Percentiles rank a stretch among this genome's conserved stretches.
Conservation (phyloP, 352 stramenopile genomes). For the Thalassiosira mediterranea region DNA sequence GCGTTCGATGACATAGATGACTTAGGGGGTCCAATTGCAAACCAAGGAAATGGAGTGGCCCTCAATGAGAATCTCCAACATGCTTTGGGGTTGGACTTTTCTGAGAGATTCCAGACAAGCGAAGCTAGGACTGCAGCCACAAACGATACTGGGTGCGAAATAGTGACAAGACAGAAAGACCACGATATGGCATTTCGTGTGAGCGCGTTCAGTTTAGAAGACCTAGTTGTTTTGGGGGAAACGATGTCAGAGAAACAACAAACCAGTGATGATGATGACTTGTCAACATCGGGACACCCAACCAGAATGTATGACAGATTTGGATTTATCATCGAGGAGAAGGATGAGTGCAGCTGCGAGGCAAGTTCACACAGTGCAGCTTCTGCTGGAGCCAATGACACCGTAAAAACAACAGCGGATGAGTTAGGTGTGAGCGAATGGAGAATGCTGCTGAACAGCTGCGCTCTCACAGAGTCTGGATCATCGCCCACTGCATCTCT, state of each 20-base stretch:
- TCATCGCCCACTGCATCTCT: conserved; percentile 3
- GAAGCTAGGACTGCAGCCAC: not conserved
- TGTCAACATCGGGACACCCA: conserved; percentile 1
- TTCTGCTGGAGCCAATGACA: not conserved
- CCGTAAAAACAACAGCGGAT: not conserved
- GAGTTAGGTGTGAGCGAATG: conserved; percentile 1
- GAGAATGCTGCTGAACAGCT: conserved; percentile 13
- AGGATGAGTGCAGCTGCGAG: not conserved
- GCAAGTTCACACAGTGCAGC: not conserved
- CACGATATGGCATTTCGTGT: not conserved
- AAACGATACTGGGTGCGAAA: not conserved
- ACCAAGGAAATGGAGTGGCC: not conserved
- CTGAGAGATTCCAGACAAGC: not conserved
- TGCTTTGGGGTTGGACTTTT: not conserved
- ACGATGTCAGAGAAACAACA: not conserved
- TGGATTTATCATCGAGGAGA: conserved; percentile 24
- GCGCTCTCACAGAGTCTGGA: conserved; percentile 2
- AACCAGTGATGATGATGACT: conserved; percentile 20
- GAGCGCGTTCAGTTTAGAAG: not conserved
- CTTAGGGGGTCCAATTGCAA: not conserved
- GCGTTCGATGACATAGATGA: not conserved
- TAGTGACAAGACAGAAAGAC: not conserved
- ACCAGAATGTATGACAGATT: conserved; percentile 25
- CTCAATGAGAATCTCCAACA: not conserved
- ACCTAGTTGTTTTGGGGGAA: not conserved